A percentile compares a stretch with the other conserved stretches of the same genome.
phyloP scores from a whole-genome alignment of 108 stramenopile species.

The Cyclotella cryptica region DNA sequence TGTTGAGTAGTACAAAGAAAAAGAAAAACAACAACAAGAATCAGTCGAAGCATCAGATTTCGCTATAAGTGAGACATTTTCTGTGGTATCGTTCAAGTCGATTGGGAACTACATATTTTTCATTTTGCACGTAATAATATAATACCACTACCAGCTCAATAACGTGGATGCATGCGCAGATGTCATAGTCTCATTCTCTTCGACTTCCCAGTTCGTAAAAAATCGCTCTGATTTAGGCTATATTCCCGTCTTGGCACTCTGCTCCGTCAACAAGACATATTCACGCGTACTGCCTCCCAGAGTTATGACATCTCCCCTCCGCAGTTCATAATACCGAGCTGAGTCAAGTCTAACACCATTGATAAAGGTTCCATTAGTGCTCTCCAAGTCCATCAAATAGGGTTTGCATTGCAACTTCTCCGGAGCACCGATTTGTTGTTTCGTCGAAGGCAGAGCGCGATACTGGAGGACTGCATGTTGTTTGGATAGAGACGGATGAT shows the following conservation, averaged over 20 bases:
- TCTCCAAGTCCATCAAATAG: conserved; percentile 97
- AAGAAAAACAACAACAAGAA: not conserved
- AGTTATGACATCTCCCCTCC: conserved; percentile 90
- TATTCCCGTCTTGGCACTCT: conserved; percentile 44
- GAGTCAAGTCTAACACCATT: conserved; percentile 90
- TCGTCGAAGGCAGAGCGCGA: conserved; percentile 64
- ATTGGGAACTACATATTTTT: too few species aligned
- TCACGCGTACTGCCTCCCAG: conserved; percentile 93
- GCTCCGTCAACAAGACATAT: conserved; percentile 94
- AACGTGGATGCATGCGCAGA: too few species aligned
- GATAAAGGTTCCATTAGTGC: conserved; percentile 94
- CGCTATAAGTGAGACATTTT: not conserved
- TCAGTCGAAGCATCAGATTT: not conserved
- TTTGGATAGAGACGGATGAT: conserved; percentile 85
- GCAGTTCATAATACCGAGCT: conserved; percentile 95
- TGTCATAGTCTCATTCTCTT: too few species aligned
- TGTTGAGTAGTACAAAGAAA: not conserved
- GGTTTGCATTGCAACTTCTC: conserved; percentile 74
- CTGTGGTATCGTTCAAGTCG: not conserved
- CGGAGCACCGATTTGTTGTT: conserved; percentile 17
- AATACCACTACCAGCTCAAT: too few species aligned
- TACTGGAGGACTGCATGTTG: conserved; percentile 99
- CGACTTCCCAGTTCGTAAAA: too few species aligned
- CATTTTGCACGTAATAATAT: too few species aligned
- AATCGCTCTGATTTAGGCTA: not conserved